Conservation (phyloP, 495 filamentous ascomycete genomes). For the Xylaria longipes region DNA sequence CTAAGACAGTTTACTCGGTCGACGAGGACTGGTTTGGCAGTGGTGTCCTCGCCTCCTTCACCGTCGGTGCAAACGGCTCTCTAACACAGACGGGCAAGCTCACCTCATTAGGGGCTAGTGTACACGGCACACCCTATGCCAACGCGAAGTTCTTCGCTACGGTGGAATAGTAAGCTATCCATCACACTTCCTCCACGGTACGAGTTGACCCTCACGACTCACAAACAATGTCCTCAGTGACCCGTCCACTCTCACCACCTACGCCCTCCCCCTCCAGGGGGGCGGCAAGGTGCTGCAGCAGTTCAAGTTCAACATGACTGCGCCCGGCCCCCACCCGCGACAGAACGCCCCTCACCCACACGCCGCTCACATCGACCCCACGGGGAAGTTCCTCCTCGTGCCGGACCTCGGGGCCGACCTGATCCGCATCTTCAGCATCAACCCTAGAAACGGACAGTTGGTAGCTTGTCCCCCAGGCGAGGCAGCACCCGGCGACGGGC, state of each 20-base stretch:
- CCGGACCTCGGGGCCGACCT: conserved; percentile 78
- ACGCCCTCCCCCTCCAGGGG: conserved; percentile 40
- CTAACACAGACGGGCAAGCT: conserved; percentile 45
- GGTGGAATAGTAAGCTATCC: conserved; percentile 53
- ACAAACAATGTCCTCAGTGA: conserved; percentile 42
- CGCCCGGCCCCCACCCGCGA: conserved; percentile 59
- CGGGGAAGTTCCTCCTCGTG: conserved; percentile 65
- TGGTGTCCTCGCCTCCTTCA: conserved; percentile 50
- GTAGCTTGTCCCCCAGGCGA: conserved; percentile 43
- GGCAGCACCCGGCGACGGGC: conserved; percentile 50
- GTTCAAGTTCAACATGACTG: conserved; percentile 61
- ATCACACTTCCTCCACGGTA: neutral
- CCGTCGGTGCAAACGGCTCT: conserved; percentile 45
- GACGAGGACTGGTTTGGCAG: conserved; percentile 58
- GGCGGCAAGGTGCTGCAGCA: conserved; percentile 44
- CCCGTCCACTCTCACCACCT: conserved; percentile 52
- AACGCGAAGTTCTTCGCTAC: conserved; percentile 51
- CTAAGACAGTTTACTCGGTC: conserved; percentile 63
- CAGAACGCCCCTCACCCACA: conserved; percentile 77
- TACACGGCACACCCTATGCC: conserved; percentile 51
- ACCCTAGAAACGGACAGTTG: conserved; percentile 48
- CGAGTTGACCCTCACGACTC: neutral
- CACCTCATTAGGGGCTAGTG: conserved; percentile 47
- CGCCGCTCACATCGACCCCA: conserved; percentile 70
- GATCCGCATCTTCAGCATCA: conserved; percentile 65